Percentiles rank a stretch among this genome's conserved stretches.
Evolutionary conservation across 2,329 filamentous ascomycete species (phyloP).

Genomic region (Biscogniauxia sp.): DNA sequence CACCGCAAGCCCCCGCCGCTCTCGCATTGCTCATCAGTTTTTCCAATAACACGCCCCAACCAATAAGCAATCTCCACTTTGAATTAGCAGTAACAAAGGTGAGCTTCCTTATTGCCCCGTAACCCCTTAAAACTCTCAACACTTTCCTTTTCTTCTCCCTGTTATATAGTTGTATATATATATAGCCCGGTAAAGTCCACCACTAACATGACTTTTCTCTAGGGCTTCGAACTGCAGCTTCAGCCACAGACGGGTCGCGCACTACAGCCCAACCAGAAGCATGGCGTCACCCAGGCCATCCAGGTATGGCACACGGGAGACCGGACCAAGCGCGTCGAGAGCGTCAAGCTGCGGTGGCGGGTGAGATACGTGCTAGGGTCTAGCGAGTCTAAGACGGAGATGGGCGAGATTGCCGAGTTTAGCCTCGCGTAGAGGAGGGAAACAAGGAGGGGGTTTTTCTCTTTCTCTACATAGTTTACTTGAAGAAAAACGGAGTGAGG

Average conservation of each 20-base stretch:
- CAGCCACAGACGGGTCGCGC: slow-evolving; percentile 80
- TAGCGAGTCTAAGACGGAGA: slow-evolving; percentile 66
- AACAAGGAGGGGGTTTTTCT: not conserved
- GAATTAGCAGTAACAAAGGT: slow-evolving; percentile 94
- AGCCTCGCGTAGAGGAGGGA: slow-evolving; percentile 57
- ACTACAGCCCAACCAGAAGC: slow-evolving; percentile 68
- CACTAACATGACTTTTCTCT: slow-evolving; percentile 8
- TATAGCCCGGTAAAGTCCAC: not conserved
- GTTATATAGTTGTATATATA: not conserved
- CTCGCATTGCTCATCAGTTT: slow-evolving; percentile 77
- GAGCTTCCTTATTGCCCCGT: slow-evolving; percentile 22
- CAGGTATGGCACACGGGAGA: slow-evolving; percentile 72
- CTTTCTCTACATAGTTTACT: too few species aligned
- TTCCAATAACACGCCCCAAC: slow-evolving; percentile 72
- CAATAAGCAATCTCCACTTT: slow-evolving; percentile 79
- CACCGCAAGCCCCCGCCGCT: slow-evolving; percentile 49
- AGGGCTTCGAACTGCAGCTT: slow-evolving; percentile 80
- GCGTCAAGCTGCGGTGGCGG: slow-evolving; percentile 89
- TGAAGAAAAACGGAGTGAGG: too few species aligned
- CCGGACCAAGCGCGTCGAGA: slow-evolving; percentile 63
- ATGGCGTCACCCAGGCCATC: slow-evolving; percentile 79
- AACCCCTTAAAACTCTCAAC: too few species aligned
- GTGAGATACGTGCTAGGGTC: slow-evolving; percentile 72
- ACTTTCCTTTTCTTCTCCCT: not conserved
- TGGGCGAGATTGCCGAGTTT: slow-evolving; percentile 79